phyloP scores from a whole-genome alignment of 495 filamentous ascomycete species.

The Penicillium psychrofluorescens region DNA sequence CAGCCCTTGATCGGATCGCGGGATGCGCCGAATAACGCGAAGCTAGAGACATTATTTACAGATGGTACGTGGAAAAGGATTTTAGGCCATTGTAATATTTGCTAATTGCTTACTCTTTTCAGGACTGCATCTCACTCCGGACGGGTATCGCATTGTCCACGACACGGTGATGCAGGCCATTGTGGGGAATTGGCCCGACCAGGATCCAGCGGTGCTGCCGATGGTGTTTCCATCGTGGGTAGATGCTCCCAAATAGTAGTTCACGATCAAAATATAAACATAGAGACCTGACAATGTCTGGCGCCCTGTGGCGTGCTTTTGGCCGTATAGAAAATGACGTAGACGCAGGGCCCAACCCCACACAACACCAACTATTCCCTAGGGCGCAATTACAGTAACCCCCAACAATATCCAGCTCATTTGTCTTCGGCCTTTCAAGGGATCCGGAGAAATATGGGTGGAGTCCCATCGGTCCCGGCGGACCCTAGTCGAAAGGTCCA shows the following conservation, averaged over 20 bases:
- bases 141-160: conserved; percentile 53
- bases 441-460: too few relatives aligned
- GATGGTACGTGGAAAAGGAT: conserved; percentile 42
- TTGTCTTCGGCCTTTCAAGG: too few relatives aligned
- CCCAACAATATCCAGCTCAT: too few relatives aligned
- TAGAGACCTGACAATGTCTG: too few relatives aligned
- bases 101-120: background rate
- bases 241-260: conserved; percentile 33
- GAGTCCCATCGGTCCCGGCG: too few relatives aligned
- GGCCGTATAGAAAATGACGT: too few relatives aligned
- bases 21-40: conserved; percentile 37
- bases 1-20: conserved; percentile 46
- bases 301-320: too few relatives aligned
- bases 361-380: too few relatives aligned
- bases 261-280: too few relatives aligned
- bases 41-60: conserved; percentile 44
- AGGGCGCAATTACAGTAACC: too few relatives aligned
- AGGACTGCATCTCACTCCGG: conserved; percentile 60
- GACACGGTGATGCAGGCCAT: conserved; percentile 49
- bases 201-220: conserved; percentile 44
- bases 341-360: too few relatives aligned
- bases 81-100: background rate
- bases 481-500: too few relatives aligned
- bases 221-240: conserved; percentile 49
- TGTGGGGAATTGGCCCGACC: conserved; percentile 48